Base-by-base conservation (phyloP, 2,329 filamentous ascomycete species). In the Myriangium duriaei region DNA sequence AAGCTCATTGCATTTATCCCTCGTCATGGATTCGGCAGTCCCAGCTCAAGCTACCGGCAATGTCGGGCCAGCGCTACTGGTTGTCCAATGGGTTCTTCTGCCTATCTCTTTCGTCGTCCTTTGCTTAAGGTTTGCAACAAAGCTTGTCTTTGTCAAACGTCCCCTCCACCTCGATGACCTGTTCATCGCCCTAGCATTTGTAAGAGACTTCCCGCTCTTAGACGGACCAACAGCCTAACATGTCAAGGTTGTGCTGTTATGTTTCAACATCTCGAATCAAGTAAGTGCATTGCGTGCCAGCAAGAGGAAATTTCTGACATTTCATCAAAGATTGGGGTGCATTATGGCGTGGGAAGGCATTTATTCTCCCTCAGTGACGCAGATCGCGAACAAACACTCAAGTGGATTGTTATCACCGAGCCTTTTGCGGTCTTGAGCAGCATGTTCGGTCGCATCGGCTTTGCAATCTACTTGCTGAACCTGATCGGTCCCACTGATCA, bases 381-480 rank as follows among this genome's bases (percentile, higher is more conserved):
- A n/a, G 4, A n/a, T 7, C 7, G 21, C 7, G 21, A 18, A 15
- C n/a, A 26, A 32, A 16, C 45, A 53, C n/a, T 33, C 39, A 4
- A 18, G 45, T 11, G 45, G 48, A n/a, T 41, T 51, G 13, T 34
- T 42, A 12, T 42, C 42, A 14, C 51, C 51, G 16, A 43, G 45
- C 28, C 28, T 45, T 6, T 47, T 47, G 4, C 35, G 54, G 13
- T 33, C 44, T 4, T 47, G 43, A 32, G 49, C 48, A 11, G 49
- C 2, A 51, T 52, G 46, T 34, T 45, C 32, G 53, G 49, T 10
- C 41, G 53, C 4, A 37, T 56, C 2, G 44, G 43, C 15, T 56
- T 54, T 40, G 49, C 47, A 40, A 47, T 47, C 15, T 54, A 51
- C 7, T 28, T 56, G 4, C 45, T 53, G 7, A 54, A 39, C 33